Evolutionary conservation across 2,329 filamentous ascomycete genomes (phyloP), one percentile per base, ranked within the genome.

Genomic region (Apiospora rasikravindrae): DNA sequence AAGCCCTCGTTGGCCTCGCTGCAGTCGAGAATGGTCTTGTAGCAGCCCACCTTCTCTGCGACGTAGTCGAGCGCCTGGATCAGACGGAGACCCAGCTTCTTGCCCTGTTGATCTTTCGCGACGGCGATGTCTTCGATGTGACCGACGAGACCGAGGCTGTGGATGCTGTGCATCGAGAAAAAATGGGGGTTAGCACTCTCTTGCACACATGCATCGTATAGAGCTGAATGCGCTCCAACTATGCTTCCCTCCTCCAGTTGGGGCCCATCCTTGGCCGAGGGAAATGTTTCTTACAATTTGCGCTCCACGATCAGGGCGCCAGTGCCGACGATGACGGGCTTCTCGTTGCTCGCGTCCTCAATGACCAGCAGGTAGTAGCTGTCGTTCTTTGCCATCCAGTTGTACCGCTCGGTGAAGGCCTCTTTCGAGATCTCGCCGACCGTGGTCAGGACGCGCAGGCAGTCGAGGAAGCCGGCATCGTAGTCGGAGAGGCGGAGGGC

Each of bases 101-200:
- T 98, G 77, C 96, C 96, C 84, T 98, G 96, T 85, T 98, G 95
- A 78, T 97, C 94, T 84, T 95, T 95, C 75, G 94, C 91, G 49
- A 99, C 95, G 24, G 96, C 95, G 81, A 99, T 98, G 81, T 99
- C 96, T 83, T 98, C 96, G 83, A 98, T 98, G 84, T 98, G 96
- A 16, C 96, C 96, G 37, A 98, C 96, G 29, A 92, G 85, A 69
- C 94, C 94, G 64, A 96, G 88, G 77, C 89, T 90, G 82, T 96
- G 94, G 77, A 96, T 95, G 82, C 91, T 93, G 77, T 76, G 22
- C 13, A 26, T 10, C 67, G 72, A 33, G 42, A 37, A 44, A 44
- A 53, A 67, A 57, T 67, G 53, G 33, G 70, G 44, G 29, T 67
- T 61, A 66, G 73, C 51, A 74, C 78, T 37, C 19, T 29, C 16